Percentiles rank a stretch among this genome's conserved stretches.
Evolutionary conservation across 192 early-diverging fungal species (phyloP).

Genomic region (Tieghemiomyces parasiticus): DNA sequence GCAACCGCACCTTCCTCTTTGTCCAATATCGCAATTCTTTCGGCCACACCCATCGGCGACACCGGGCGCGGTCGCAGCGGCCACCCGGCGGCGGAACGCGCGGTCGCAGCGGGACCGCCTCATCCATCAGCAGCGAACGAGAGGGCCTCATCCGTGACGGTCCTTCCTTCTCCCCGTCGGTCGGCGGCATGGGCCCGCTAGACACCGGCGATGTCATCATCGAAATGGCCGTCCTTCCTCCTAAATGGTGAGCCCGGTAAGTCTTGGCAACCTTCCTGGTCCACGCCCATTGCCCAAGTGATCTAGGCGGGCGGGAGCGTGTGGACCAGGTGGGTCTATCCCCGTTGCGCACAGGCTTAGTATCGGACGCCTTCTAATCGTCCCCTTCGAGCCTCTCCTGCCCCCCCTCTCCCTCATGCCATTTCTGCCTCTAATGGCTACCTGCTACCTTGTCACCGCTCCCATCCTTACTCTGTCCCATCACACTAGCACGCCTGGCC

Average conservation of each 20-base stretch:
- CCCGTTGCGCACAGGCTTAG: no score
- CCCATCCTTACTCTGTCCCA: no score
- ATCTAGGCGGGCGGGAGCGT: no score
- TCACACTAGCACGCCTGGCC: no score
- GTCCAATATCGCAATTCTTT: conserved; percentile 88
- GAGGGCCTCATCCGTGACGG: conserved; percentile 35
- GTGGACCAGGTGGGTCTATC: no score
- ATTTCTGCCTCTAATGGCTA: no score
- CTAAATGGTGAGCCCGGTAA: conserved; percentile 81
- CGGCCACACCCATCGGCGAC: conserved; percentile 37
- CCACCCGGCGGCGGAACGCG: conserved; percentile 8
- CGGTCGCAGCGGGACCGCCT: conserved; percentile 4
- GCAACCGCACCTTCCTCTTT: conserved; percentile 82
- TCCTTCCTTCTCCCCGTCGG: conserved; percentile 15
- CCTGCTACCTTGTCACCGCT: no score
- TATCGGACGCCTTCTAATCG: no score
- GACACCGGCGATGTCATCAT: conserved; percentile 71
- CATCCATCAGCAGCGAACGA: conserved; percentile 1
- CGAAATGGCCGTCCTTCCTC: conserved; percentile 77
- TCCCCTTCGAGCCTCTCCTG: no score
- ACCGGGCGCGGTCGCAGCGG: conserved; percentile 18
- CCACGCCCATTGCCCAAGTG: no score
- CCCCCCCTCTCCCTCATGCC: no score
- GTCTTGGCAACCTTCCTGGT: no score
- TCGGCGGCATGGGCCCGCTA: conserved; percentile 38